Conservation (phyloP, 2,329 filamentous ascomycete species). For the Botryotinia calthae region DNA sequence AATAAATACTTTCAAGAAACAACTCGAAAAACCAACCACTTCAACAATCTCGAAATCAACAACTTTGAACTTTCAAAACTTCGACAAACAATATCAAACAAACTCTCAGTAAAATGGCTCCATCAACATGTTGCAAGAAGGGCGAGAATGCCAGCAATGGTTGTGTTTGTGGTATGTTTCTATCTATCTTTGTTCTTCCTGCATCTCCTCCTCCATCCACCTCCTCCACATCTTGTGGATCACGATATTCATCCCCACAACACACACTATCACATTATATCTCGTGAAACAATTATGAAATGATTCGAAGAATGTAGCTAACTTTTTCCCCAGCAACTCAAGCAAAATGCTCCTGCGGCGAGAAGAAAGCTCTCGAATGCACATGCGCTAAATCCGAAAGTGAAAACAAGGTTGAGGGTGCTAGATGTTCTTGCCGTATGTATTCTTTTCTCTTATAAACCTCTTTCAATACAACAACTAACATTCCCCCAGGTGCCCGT, state of each 20-base stretch:
- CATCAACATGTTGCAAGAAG: conserved; percentile 38
- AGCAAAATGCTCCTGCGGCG: conserved; percentile 82
- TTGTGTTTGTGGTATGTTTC: conserved; percentile 36
- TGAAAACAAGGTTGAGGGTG: conserved; percentile 72
- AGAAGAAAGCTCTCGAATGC: conserved; percentile 83
- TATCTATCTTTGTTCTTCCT: background rate
- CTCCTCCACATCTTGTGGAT: background rate
- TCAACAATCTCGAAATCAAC: background rate
- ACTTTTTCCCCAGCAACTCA: conserved; percentile 47
- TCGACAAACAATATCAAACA: background rate
- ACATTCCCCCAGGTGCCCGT: conserved; percentile 49
- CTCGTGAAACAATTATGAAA: background rate
- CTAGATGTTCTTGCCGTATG: conserved; percentile 76
- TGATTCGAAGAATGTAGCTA: background rate
- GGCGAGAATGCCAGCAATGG: conserved; percentile 26
- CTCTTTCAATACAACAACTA: background rate
- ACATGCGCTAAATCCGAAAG: conserved; percentile 71
- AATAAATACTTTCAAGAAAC: background rate
- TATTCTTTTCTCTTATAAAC: conserved; percentile 36
- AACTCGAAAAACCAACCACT: background rate
- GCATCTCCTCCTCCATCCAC: background rate
- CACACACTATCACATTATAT: background rate
- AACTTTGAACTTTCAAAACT: background rate
- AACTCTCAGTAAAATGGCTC: conserved; percentile 29
- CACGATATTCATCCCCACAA: background rate